Conservation (phyloP, 2,329 filamentous ascomycete species). For the Alternaria brassicicola region DNA sequence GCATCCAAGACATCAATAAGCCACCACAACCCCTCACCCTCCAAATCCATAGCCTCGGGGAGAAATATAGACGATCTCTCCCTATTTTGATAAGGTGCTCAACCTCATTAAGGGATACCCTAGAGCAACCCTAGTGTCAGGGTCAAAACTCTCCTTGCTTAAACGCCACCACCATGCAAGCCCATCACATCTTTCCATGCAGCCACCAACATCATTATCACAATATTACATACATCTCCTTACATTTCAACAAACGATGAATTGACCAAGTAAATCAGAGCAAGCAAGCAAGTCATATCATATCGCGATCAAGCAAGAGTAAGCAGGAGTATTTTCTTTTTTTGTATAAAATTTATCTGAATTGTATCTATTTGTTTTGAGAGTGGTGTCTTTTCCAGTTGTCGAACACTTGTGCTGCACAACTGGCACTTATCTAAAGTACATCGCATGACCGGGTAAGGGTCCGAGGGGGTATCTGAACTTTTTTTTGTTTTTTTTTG, state of each 20-base stretch:
- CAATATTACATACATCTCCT: neutral
- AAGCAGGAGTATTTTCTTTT: neutral
- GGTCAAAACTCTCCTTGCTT: neutral
- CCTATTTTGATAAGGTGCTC: no score
- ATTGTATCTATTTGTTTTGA: neutral
- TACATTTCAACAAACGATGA: neutral
- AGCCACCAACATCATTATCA: neutral
- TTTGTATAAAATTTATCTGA: neutral
- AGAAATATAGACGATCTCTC: neutral
- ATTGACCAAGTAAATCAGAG: neutral
- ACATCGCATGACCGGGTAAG: neutral
- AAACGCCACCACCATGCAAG: neutral
- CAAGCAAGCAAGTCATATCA: neutral
- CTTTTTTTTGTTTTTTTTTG: neutral
- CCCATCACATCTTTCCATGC: neutral
- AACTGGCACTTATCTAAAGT: neutral
- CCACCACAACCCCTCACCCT: neutral
- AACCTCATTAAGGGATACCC: neutral
- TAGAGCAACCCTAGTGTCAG: neutral
- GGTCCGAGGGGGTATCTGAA: neutral
- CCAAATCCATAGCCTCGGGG: neutral
- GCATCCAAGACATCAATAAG: neutral
- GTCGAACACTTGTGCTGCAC: neutral
- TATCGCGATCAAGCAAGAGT: neutral
- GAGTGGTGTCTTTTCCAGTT: neutral